Evolutionary conservation across 441 rosid genomes (phyloP), one percentile per base, ranked within the genome.

Genomic region (Pelargonium fulgidum): DNA sequence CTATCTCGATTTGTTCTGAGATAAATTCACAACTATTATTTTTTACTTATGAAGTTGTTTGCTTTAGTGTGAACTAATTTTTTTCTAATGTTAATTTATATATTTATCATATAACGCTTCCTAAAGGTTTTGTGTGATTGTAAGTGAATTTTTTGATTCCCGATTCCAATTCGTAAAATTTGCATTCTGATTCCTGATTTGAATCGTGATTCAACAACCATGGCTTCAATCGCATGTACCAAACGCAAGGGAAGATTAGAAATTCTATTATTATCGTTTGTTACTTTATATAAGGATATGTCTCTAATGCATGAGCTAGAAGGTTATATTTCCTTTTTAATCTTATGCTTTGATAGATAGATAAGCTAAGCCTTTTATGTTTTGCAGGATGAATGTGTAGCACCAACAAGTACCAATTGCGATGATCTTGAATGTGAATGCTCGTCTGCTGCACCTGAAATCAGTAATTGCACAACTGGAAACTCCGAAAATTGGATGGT

Each of bases 401-500:
- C 78, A 29, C 80, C 89, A 67, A 80, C 82, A 5, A 80, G 73
- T 69, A 77, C 82, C 75, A 77, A 77, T 63, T 72, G 86, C 22
- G 89, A 84, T 72, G 91, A 87, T 74, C 75, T 68, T 63, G 90
- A 84, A 54, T 79, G 70, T 75, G 83, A 76, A 66, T 81, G 84
- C 71, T 67, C 91, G 6, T 76, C 81, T 63, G 73, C 88, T 72
- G 83, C 63, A 26, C 81, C 87, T 3, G 86, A 79, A 70, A 80
- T 69, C 67, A 80, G 67, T 73, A 74, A 66, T 68, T 76, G 79
- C 36, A 65, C 82, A 11, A 72, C 88, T 0, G 87, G 80, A 66
- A 82, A 76, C 78, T 81, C 87, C 59, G 99, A 94, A 77, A 90
- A 79, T 41, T 94, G 98, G 99, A 92, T 79, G 96, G 85, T 59